Conservation (phyloP, 805 yeast genomes). For the Metschnikowia gelsemii region DNA sequence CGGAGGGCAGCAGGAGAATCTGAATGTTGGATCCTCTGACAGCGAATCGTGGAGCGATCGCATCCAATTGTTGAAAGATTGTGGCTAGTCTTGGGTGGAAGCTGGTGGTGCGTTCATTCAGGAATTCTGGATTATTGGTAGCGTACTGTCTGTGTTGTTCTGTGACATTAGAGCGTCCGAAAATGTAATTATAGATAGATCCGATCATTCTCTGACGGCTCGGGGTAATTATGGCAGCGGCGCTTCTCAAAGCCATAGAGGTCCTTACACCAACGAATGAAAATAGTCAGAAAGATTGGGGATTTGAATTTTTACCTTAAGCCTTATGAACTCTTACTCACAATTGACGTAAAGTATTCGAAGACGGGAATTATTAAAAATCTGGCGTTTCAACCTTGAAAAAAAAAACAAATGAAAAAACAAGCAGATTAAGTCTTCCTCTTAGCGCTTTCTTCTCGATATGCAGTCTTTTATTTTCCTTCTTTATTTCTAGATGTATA, state of each 20-base stretch:
- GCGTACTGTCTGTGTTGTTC: conserved; percentile 18
- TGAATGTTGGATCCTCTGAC: conserved; percentile 55
- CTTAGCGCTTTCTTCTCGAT: background rate
- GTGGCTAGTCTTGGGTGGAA: conserved; percentile 47
- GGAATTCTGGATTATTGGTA: conserved; percentile 29
- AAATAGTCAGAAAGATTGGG: background rate
- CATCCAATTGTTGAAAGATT: conserved; percentile 54
- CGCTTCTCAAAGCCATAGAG: conserved; percentile 5
- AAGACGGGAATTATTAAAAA: no score
- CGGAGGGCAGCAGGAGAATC: conserved; percentile 62
- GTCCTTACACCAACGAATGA: conserved; percentile 3
- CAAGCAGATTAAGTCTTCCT: background rate
- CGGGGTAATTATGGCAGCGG: conserved; percentile 2
- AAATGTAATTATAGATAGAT: conserved; percentile 20
- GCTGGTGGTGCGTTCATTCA: conserved; percentile 20
- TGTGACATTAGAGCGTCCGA: conserved; percentile 15
- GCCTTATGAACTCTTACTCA: no score
- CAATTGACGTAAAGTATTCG: no score
- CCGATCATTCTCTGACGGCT: conserved; percentile 22
- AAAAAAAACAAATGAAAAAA: background rate
- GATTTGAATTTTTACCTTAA: no score
- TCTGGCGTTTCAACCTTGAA: background rate
- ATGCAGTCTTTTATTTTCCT: background rate
- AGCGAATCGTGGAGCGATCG: conserved; percentile 66
- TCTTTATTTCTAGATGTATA: background rate